A percentile compares a stretch with the other conserved stretches of the same genome.
phyloP scores from a whole-genome alignment of 1,284 basidiomycete genomes.

The Coniferiporia weirii region DNA sequence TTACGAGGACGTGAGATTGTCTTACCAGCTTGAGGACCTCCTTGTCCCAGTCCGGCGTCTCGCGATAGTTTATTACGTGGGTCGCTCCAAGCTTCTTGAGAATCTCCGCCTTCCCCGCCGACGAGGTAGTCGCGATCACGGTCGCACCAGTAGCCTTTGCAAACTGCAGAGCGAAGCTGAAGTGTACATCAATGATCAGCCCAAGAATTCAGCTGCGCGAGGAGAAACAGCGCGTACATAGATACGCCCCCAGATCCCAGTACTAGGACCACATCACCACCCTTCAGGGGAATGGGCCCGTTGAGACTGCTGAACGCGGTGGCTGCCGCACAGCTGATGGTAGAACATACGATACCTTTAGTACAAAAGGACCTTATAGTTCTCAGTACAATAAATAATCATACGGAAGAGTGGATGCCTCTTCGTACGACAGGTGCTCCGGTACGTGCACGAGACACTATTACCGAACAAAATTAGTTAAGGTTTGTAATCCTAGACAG shows the following conservation, averaged over 20 bases:
- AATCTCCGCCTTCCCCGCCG: slow-evolving; percentile 50
- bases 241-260: slow-evolving; percentile 58
- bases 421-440: slow-evolving; percentile 43
- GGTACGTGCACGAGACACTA: slow-evolving; percentile 42
- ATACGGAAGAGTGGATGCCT: slow-evolving; percentile 45
- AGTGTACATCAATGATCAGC: not conserved
- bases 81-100: slow-evolving; percentile 44
- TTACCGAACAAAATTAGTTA: not conserved
- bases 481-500: not conserved
- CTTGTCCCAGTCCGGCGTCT: slow-evolving; percentile 48
- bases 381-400: slow-evolving; percentile 19
- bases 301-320: slow-evolving; percentile 47
- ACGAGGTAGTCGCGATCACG: slow-evolving; percentile 57
- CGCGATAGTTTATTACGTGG: slow-evolving; percentile 55
- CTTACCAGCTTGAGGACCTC: slow-evolving; percentile 40
- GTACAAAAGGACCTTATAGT: not conserved
- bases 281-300: slow-evolving; percentile 39
- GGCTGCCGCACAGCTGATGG: slow-evolving; percentile 36
- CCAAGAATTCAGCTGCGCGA: slow-evolving; percentile 2
- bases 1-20: not conserved
- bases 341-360: not conserved
- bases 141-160: slow-evolving; percentile 52
- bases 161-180: slow-evolving; percentile 46
- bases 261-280: slow-evolving; percentile 46
- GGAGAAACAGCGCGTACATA: slow-evolving; percentile 30